Evolutionary conservation across 192 early-diverging fungal genomes (phyloP).

Genomic region (Coemansia sp.): DNA sequence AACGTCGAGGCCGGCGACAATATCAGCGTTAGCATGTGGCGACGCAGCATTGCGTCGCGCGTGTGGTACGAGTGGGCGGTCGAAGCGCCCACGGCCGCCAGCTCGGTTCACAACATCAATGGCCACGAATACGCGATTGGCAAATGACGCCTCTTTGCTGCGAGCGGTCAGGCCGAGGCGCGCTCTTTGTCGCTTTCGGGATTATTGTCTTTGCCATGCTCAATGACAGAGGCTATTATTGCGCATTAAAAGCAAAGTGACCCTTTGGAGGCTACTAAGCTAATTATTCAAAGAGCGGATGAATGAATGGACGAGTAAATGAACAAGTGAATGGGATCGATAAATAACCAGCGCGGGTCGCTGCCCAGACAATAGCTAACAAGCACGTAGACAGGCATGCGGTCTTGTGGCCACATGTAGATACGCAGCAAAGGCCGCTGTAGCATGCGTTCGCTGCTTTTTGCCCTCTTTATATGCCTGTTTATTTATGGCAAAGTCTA

Average conservation of each 20-base stretch:
- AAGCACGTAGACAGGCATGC: not conserved
- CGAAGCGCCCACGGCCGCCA: conserved; percentile 9
- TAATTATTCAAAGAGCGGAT: not conserved
- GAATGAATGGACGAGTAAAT: not conserved
- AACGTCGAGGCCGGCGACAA: conserved; percentile 59
- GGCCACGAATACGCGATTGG: conserved; percentile 43
- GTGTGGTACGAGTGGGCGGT: conserved; percentile 98
- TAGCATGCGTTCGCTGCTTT: not conserved
- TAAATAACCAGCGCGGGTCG: not conserved
- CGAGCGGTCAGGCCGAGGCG: not conserved
- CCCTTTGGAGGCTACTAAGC: not conserved
- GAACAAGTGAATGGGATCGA: not conserved
- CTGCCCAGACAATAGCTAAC: too few relatives aligned
- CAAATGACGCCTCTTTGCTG: conserved; percentile 11
- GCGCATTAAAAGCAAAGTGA: not conserved
- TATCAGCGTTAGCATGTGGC: conserved; percentile 82
- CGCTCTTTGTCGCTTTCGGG: not conserved
- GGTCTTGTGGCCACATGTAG: not conserved
- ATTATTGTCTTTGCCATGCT: not conserved
- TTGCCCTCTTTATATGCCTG: not conserved
- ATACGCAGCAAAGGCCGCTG: not conserved
- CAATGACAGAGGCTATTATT: not conserved
- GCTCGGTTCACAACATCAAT: conserved; percentile 37
- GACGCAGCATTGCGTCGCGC: conserved; percentile 71
- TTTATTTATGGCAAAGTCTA: not conserved